phyloP scores from a whole-genome alignment of 192 early-diverging fungal genomes.

The Chytriomyces sp. region DNA sequence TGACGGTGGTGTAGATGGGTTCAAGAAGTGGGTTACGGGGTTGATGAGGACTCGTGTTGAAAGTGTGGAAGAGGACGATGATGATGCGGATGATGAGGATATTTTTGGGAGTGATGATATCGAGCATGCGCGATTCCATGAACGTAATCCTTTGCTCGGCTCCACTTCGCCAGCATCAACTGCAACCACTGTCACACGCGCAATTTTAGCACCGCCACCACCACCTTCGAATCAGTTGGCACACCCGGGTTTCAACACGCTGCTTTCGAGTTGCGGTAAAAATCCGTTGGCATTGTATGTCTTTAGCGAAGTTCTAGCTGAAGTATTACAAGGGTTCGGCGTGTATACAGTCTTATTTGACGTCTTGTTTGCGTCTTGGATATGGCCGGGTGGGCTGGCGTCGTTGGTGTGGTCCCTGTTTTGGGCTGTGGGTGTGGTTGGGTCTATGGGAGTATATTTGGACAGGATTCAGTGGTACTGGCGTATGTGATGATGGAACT shows the following conservation, averaged over 20 bases:
- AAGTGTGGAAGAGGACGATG: background rate
- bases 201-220: too few relatives aligned
- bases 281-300: slow-evolving; percentile 57
- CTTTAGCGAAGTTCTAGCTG: slow-evolving; percentile 37
- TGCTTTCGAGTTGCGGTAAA: slow-evolving; percentile 40
- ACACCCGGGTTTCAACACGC: background rate
- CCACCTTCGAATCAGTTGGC: background rate
- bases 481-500: slow-evolving; percentile 10
- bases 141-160: too few relatives aligned
- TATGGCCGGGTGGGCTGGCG: slow-evolving; percentile 19
- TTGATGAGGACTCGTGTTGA: background rate
- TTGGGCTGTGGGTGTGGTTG: slow-evolving; percentile 22
- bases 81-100: too few relatives aligned
- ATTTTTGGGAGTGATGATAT: too few relatives aligned
- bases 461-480: slow-evolving; percentile 21
- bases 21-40: background rate
- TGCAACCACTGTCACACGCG: too few relatives aligned
- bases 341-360: background rate
- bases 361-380: slow-evolving; percentile 12
- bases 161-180: too few relatives aligned
- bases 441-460: slow-evolving; percentile 25
- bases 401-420: slow-evolving; percentile 28
- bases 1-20: slow-evolving; percentile 37
- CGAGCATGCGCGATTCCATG: too few relatives aligned
- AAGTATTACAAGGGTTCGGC: background rate